Conservation (phyloP, 768 basidiomycete species). For the Trametes villosa region DNA sequence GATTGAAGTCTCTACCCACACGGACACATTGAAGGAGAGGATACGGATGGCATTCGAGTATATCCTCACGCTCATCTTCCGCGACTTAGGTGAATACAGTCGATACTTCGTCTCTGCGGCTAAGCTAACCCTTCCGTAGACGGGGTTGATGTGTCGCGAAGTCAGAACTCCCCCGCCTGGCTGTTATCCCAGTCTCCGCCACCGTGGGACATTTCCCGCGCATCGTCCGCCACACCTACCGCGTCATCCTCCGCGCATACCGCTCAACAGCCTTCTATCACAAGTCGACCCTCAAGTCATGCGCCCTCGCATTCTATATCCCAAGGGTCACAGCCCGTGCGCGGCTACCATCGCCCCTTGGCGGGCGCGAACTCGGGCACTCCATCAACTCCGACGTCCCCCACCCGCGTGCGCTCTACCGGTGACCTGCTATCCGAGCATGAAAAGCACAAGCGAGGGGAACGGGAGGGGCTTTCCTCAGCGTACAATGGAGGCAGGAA, state of each 20-base stretch:
- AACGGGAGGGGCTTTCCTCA: constrained; percentile 20
- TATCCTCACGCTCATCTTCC: constrained; percentile 48
- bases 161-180: constrained; percentile 74
- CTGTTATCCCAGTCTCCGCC: constrained; percentile 44
- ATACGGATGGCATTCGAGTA: constrained; percentile 77
- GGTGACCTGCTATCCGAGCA: constrained; percentile 54
- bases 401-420: constrained; percentile 59
- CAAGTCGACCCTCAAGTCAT: constrained; percentile 34
- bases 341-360: constrained; percentile 16
- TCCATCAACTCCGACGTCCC: constrained; percentile 46
- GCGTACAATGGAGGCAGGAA: constrained; percentile 11
- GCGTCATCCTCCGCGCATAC: constrained; percentile 45
- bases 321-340: constrained; percentile 5
- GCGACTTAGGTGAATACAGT: constrained; percentile 27
- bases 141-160: constrained; percentile 49
- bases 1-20: constrained; percentile 67
- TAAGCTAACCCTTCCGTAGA: constrained; percentile 24
- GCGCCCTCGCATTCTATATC: constrained; percentile 23
- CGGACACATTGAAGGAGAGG: constrained; percentile 65
- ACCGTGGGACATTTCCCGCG: constrained; percentile 57
- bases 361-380: constrained; percentile 22
- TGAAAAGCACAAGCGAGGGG: constrained; percentile 29
- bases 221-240: constrained; percentile 57
- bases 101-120: constrained; percentile 36
- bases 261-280: constrained; percentile 29